phyloP scores from a whole-genome alignment of 345 rosid genomes.

The Eucalyptus shirleyi region DNA sequence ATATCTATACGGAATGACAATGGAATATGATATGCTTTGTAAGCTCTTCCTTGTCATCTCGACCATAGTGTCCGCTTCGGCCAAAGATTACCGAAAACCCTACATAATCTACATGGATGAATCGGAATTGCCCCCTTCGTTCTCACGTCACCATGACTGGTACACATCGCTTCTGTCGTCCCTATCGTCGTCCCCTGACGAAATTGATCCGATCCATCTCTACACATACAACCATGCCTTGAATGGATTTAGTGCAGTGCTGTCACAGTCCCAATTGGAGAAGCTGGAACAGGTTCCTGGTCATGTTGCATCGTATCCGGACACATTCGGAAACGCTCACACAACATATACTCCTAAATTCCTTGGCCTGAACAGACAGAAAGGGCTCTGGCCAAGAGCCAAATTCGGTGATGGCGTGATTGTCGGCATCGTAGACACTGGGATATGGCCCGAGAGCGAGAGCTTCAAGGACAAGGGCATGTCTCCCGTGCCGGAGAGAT shows the following conservation, averaged over 20 bases:
- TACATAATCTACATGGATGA: slow-evolving; percentile 6
- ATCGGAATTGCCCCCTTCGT: no score
- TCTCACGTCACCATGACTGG: no score
- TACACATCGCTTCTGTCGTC: no score
- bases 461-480: slow-evolving; percentile 26
- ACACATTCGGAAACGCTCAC: no score
- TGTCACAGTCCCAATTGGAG: no score
- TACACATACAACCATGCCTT: no score
- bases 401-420: background rate
- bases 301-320: no score
- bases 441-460: slow-evolving; percentile 40
- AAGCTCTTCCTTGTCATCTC: background rate
- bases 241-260: no score
- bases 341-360: background rate
- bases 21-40: rapidly evolving
- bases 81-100: background rate
- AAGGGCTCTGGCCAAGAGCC: background rate
- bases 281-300: no score
- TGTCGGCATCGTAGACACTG: slow-evolving; percentile 27
- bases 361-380: no score
- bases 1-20: background rate
- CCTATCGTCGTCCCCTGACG: no score
- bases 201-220: no score
- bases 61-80: background rate
- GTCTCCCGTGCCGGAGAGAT: slow-evolving; percentile 24